Evolutionary conservation across 352 stramenopile genomes (phyloP), one percentile per base, ranked within the genome.

Genomic region (Globisporangium mamillatum): DNA sequence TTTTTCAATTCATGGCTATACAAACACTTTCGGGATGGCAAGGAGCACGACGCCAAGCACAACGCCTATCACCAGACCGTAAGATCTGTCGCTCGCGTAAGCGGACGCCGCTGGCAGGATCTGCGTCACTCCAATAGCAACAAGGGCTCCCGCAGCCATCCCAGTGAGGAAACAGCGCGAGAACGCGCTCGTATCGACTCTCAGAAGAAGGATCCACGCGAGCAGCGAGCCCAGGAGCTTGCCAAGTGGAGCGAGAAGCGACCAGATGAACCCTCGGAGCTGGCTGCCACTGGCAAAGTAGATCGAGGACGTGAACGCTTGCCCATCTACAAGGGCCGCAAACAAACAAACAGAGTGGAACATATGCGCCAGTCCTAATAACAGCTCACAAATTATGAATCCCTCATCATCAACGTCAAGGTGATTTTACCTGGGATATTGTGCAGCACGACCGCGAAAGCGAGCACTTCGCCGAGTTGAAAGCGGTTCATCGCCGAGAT

Each of bases 261-360:
- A 60, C 55, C 55, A 60, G 27, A 46, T 18, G 18, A 44, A 20
- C 16, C 29, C 27, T 9, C 55, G 55, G 18, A 8, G 14, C 25
- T 60, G 29, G 29, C 29, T 60, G 55, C 55, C 55, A 20, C 55
- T 60, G 3, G 29, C 55, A 60, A 60, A 60, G 55, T 60, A 60
- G 29, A 60, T 41, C 6, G 29, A 60, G 7, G 55, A 60, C 20
- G 29, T 12, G 55, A 46, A 60, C 29, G 55, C 55, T 22, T 60
- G 44, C 27, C 55, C 55, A 10, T 60, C 55, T 60, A 20, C 9
- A 25, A 27, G 2, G 16, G 20, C 4, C 16, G 9, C 1, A 58
- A 32, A 32, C n/a, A 55, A 55, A 25, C 48, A 55, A 25, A 55
- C 2, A 7, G 38, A 46, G 38, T 46, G 32, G 46, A 53, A 25